Percentiles rank a stretch among this genome's conserved stretches.
Conservation (phyloP, 2,329 filamentous ascomycete genomes). For the Penicillium sp. region DNA sequence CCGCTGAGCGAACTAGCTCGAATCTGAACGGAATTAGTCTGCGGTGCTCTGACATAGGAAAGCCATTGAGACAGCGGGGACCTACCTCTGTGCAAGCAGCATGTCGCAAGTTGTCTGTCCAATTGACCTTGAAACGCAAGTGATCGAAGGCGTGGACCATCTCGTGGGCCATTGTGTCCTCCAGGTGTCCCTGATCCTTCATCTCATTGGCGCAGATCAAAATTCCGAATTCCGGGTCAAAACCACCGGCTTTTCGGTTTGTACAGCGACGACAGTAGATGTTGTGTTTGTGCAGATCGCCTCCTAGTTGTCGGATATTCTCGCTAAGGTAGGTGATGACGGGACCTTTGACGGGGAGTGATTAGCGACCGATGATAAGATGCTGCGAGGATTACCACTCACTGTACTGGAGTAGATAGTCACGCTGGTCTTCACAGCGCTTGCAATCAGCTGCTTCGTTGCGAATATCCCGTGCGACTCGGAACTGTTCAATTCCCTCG, state of each 20-base stretch:
- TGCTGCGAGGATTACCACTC: slow-evolving; percentile 12
- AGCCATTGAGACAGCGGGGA: neutral
- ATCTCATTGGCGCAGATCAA: slow-evolving; percentile 90
- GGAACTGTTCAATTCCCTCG: slow-evolving; percentile 68
- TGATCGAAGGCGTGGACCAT: slow-evolving; percentile 98
- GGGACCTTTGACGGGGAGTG: slow-evolving; percentile 48
- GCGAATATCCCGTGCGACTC: slow-evolving; percentile 65
- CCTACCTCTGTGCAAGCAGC: slow-evolving; percentile 86
- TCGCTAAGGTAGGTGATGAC: slow-evolving; percentile 80
- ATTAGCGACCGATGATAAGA: slow-evolving; percentile 4
- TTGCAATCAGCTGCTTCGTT: slow-evolving; percentile 74
- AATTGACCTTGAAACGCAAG: slow-evolving; percentile 83
- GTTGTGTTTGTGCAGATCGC: slow-evolving; percentile 64
- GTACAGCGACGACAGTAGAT: slow-evolving; percentile 78
- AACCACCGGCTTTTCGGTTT: slow-evolving; percentile 69
- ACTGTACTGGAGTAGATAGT: slow-evolving; percentile 77
- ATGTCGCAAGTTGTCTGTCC: slow-evolving; percentile 72
- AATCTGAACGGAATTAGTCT: slow-evolving; percentile 53
- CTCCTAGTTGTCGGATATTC: slow-evolving; percentile 73
- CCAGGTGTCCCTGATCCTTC: slow-evolving; percentile 69
- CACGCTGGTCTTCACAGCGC: slow-evolving; percentile 72
- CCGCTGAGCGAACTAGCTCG: slow-evolving; percentile 87
- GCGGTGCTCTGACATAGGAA: neutral
- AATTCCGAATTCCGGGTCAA: slow-evolving; percentile 80
- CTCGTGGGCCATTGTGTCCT: slow-evolving; percentile 93